Base-by-base conservation (phyloP, 306 rosid genomes). In the Pterocarpus santalinus region DNA sequence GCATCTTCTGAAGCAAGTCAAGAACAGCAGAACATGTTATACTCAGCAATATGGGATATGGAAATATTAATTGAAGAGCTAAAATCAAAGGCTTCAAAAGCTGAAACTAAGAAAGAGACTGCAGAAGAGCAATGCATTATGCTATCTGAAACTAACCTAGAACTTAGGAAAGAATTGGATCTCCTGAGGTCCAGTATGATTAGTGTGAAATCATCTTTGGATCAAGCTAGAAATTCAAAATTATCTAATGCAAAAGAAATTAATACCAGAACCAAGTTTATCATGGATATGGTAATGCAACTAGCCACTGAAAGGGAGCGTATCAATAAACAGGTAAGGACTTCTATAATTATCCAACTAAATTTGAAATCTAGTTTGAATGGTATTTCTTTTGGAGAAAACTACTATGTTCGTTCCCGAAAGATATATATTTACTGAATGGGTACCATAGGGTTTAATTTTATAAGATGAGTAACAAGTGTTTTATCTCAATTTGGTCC, bases 41-140 rank as follows among this genome's bases (percentile, higher is more conserved):
- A 96, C 83, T 52, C 94, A 41, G 99, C 99, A 60, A 96, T 96
- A 79, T 93, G 97, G 98, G 99, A 96, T 78, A 96, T 93, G 99
- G 99, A 96, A 84, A 92, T 90, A 69, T 80, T 96, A 57, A 96
- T 96, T 62, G 99, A 96, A 85, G 99, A 96, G 74, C 91, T 96
- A 28, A 93, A 90, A 84, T 96, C 99, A 30, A 93, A 96, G 87
- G 94, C 89, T 78, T 82, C 94, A 35, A 90, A 85, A 79, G 92
- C 97, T 8, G 99, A 95, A 81, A 85, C 77, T 87, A 90, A 82
- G 83, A 84, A 84, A 4, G 98, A 95, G 46, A 85, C 32, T 71
- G 86, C 84, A 2, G 92, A 92, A 81, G 95, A 93, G 87, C 86
- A 80, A 77, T 92, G 90, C 76, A 76, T 79, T 58, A 53, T 66